Base-by-base conservation (phyloP, 2,329 filamentous ascomycete species). In the Piedraia hortae region DNA sequence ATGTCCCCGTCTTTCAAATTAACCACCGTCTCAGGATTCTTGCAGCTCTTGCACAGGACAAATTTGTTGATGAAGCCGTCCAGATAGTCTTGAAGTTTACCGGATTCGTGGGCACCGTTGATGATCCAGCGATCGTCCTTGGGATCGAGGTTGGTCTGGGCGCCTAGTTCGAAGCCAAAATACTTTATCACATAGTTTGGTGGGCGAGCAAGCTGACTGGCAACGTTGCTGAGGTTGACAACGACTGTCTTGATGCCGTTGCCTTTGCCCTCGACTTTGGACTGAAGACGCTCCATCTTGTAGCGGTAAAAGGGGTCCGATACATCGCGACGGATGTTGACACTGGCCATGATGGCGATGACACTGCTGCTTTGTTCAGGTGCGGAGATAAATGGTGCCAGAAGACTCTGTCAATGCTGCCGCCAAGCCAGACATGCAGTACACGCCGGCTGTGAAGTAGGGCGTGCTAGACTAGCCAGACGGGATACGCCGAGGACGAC, bases 91-190 rank as follows among this genome's bases (percentile, higher is more conserved):
- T 97, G 85, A 21, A 97, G 71, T 59, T 93, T 93, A 48, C 59
- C 54, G 31, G 82, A 68, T 36, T 97, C 85, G 46, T 97, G 85
- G 35, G 82, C 77, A 45, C 85, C 85, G 54, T 97, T 97, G 63
- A 97, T 93, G 54, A 97, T 97, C 82, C 85, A 97, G 46, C 85
- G 85, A 47, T 97, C 85, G 47, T 93, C 82, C 40, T 77, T 68
- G 34, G 85, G 82, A 46, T 91, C 85, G 38, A 78, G 80, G 55
- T 91, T 93, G 56, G 85, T 91, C 58, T 93, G 85, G 38, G 85
- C 85, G 46, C 85, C 85, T 27, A 97, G 68, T 54, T 97, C 85
- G 48, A 97, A 93, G 39, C 85, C 85, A 43, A 97, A 97, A 59
- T 89, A 97, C 59, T 97, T 97, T 68, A 97, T 93, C 45, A 97